Evolutionary conservation across 2,329 filamentous ascomycete species (phyloP), one percentile per base, ranked within the genome.

Genomic region (Apiospora kogelbergensis): DNA sequence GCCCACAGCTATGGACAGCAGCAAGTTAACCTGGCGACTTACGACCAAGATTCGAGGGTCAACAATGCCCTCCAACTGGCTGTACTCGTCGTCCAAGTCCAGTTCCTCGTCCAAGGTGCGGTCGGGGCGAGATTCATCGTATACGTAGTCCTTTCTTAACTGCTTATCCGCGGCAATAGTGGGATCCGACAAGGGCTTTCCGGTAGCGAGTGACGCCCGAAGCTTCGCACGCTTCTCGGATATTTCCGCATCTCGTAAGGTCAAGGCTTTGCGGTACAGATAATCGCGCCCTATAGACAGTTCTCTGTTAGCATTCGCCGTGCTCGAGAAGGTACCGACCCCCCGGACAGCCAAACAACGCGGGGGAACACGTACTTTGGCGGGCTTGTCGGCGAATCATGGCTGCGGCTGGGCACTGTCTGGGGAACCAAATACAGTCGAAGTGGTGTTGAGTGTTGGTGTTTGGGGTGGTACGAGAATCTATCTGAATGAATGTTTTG

Each of bases 21-120:
- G 17, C 48, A 7, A 57, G 48, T 57, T 2, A 9, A 30, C 15
- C 6, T 30, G 24, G 26, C 1, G 48, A 57, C 48, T 99, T 30
- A 95, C 97, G 66, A 98, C 93, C 7, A 98, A 87, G 4, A 97
- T 90, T 67, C 95, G 88, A 7, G 95, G 94, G 74, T 98, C 96
- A 45, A 96, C 89, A 46, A 98, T 89, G 41, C 96, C 96, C n/a
- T 93, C 96, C 0, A 98, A 88, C 73, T 95, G 90, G 30, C 92
- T 89, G 79, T 98, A 98, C 82, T 98, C 95, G 76, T 97, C 93
- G 77, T 97, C 93, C 24, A 97, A 82, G 68, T 93, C 91, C 22
- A 94, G 81, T 78, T 91, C 86, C 69, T 94, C 91, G 69, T 93
- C 87, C 22, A 85, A 84, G 3, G 85, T 89, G 68, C 90, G 82